Base-by-base conservation (phyloP, 805 yeast genomes). In the Millerozyma miso region DNA sequence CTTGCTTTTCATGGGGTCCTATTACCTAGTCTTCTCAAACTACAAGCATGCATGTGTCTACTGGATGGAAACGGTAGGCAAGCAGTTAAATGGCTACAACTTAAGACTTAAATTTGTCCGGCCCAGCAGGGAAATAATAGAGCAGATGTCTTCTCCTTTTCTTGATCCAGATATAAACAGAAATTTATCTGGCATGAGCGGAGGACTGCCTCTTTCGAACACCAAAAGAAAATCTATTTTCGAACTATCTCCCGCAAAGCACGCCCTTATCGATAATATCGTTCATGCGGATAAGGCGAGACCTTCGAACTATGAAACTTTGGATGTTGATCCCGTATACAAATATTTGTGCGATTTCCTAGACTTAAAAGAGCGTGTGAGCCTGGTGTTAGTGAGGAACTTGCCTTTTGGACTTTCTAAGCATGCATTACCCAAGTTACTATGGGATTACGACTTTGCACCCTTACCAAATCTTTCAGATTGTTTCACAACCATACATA, bases 371-470 rank as follows among this genome's bases (percentile, higher is more conserved):
- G 29, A 40, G 0, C 55, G 65, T 37, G 59, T 47, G 23, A 50
- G 42, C 39, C 60, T 48, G 56, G 77, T 65, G 59, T 63, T 48
- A 2, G 71, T 78, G 2, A 59, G 63, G 33, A 76, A 79, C 46
- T 54, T 78, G 2, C 85, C 85, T 0, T 56, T 64, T 31, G 71
- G 69, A 3, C 49, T 77, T 16, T 58, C 65, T 0, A 56, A 55
- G n/a, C 52, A 50, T 1, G 67, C 73, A 3, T 43, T 80, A 1
- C 60, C 62, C 2, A 52, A 60, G 26, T 46, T 68, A 7, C 57
- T 79, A 0, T 79, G 83, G 81, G 74, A 76, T 42, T 77, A 75
- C 47, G 71, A 70, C 4, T 59, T 79, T 38, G 70, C 67, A 4
- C 53, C 50, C 4, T 4, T 37, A 10, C 40, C 48, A 8, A 40